Conservation (phyloP, 495 filamentous ascomycete genomes). For the Oidiodendron maius region DNA sequence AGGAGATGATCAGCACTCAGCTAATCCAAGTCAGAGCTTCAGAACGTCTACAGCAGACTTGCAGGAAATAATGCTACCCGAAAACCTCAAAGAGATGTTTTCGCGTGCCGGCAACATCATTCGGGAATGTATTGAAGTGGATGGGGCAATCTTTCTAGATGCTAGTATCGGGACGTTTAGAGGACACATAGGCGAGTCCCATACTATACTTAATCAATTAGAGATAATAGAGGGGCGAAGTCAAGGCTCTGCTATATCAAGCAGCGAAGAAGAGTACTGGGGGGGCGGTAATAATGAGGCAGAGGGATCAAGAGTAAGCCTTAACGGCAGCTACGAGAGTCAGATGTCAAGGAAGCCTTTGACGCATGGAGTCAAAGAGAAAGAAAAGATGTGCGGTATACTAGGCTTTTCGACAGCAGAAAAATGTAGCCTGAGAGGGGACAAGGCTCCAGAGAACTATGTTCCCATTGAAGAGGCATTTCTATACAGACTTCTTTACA, state of each 20-base stretch:
- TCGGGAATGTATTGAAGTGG: constrained; percentile 42
- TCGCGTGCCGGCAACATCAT: constrained; percentile 42
- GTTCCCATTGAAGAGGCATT: background rate
- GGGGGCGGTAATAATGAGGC: background rate
- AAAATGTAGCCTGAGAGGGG: background rate
- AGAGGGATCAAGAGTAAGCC: no score
- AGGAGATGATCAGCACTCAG: background rate
- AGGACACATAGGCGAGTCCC: constrained; percentile 17
- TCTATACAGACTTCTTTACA: constrained; percentile 30
- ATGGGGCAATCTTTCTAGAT: constrained; percentile 46
- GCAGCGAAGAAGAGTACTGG: background rate
- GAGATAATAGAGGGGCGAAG: constrained; percentile 14
- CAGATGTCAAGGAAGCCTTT: constrained; percentile 18
- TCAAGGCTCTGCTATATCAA: background rate
- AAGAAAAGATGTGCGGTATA: constrained; percentile 19
- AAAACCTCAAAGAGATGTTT: constrained; percentile 31
- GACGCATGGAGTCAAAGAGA: constrained; percentile 11
- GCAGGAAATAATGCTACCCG: constrained; percentile 24
- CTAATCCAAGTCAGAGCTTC: background rate
- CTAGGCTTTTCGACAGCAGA: constrained; percentile 10
- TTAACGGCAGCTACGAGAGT: constrained; percentile 6
- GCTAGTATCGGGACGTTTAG: constrained; percentile 31
- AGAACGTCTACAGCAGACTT: no score
- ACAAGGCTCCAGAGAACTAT: background rate
- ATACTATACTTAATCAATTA: no score